Evolutionary conservation across 2,329 filamentous ascomycete species (phyloP).

Genomic region (Helotiales sp.): DNA sequence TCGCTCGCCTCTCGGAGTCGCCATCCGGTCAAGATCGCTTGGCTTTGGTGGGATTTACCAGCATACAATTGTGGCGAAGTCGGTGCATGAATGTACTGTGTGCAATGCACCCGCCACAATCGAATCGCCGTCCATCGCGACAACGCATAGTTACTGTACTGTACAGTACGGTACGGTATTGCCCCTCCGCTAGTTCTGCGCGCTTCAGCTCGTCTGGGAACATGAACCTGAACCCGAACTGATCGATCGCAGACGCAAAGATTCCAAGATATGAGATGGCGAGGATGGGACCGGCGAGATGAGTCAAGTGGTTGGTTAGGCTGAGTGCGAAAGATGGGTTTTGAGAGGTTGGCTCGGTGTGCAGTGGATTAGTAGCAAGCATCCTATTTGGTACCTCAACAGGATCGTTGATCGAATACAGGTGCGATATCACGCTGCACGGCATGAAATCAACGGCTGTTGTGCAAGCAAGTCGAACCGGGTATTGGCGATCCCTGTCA

Average conservation of each 20-base stretch:
- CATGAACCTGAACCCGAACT: no score
- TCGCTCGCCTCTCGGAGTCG: neutral
- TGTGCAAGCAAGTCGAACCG: slow-evolving; percentile 18
- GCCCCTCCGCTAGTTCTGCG: slow-evolving; percentile 30
- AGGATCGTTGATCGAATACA: slow-evolving; percentile 15
- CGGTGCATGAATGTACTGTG: slow-evolving; percentile 14
- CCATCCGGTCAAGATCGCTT: neutral
- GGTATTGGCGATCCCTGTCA: slow-evolving; percentile 12
- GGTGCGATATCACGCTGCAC: slow-evolving; percentile 9
- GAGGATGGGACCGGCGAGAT: neutral
- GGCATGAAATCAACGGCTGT: slow-evolving; percentile 23
- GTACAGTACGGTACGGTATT: no score
- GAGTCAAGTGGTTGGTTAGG: slow-evolving; percentile 24
- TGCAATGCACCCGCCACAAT: slow-evolving; percentile 35
- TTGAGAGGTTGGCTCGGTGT: neutral
- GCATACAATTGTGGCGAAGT: slow-evolving; percentile 15
- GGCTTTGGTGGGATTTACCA: neutral
- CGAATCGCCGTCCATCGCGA: slow-evolving; percentile 16
- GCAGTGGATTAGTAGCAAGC: no score
- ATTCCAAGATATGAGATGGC: neutral
- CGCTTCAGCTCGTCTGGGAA: slow-evolving; percentile 40
- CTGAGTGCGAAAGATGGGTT: neutral
- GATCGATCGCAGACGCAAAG: no score
- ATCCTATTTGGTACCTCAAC: slow-evolving; percentile 18
- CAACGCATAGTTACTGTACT: slow-evolving; percentile 40